Evolutionary conservation across 2,329 filamentous ascomycete genomes (phyloP).

Genomic region (Drechslerella stenobrocha): DNA sequence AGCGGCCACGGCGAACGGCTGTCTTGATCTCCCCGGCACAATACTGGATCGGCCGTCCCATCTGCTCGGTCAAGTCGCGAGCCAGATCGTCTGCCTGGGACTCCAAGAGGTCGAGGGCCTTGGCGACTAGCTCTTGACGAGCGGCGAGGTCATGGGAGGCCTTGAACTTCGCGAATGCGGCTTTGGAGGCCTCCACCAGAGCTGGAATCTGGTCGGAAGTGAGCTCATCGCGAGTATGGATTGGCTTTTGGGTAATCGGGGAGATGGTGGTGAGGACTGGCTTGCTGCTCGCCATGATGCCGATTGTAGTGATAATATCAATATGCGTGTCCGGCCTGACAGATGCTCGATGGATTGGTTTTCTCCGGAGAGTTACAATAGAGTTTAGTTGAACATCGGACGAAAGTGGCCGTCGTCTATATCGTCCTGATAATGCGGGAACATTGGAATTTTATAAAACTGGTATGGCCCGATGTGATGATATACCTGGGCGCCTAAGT

Average conservation of each 20-base stretch:
- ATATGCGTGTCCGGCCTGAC: neutral
- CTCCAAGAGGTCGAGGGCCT: constrained; percentile 71
- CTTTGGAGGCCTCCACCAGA: constrained; percentile 71
- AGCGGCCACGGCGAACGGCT: constrained; percentile 80
- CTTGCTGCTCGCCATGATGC: constrained; percentile 28
- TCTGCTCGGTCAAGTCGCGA: constrained; percentile 85
- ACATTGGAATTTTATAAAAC: no score
- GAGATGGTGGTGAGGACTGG: constrained; percentile 75
- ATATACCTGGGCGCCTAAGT: no score
- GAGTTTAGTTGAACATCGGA: constrained; percentile 1
- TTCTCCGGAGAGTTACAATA: neutral
- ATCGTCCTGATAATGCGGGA: no score
- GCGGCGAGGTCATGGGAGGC: constrained; percentile 70
- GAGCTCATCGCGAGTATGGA: constrained; percentile 76
- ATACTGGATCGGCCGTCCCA: constrained; percentile 90
- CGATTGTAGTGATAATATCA: constrained; percentile 5
- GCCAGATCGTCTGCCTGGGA: constrained; percentile 78
- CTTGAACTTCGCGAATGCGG: constrained; percentile 76
- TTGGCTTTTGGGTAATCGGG: constrained; percentile 80
- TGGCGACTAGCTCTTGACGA: constrained; percentile 77
- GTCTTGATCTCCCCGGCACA: constrained; percentile 81
- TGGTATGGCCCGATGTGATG: no score
- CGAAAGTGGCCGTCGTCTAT: constrained; percentile 6
- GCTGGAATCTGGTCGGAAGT: constrained; percentile 70
- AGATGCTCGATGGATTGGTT: neutral